Evolutionary conservation across 148 eudicot genomes (phyloP), one percentile per base, ranked within the genome.

Genomic region (Silene conica): DNA sequence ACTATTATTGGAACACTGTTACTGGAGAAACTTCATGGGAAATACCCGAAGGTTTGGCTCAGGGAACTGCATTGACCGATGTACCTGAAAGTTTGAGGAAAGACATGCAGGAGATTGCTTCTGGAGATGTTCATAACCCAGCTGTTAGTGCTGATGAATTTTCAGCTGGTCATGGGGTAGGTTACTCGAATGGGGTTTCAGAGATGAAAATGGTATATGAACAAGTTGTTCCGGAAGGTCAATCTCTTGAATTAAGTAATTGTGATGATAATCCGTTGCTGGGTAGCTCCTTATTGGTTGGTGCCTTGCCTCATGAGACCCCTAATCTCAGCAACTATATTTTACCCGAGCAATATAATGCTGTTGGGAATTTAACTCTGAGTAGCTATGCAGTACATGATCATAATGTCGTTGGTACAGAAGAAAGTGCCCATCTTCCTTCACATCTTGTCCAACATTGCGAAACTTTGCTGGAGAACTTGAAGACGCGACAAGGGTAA

Each of bases 11-110:
- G 98, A 95, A 95, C 78, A 87, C 84, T 48, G 76, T 62, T 58
- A 87, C 97, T 22, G 98, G 98, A 56, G 97, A 95, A 85, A 95
- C 98, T 22, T 95, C 96, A 19, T 95, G 98, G 98, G 93, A 83
- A 21, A 82, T 88, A 57, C 98, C 98, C 65, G 89, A 84, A 70
- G 82, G 73, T 74, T 70, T 94, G 79, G 80, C 79, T 70, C 83
- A 77, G 80, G 88, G 73, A 78, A 57, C 84, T 64, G 88, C 74
- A 78, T 57, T 70, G 65, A 67, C 71, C 11, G 73, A 58, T 73
- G 82, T 69, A 54, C 79, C 67, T 67, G 84, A 84, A 67, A 74
- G 74, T 58, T 81, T 43, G 67, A 76, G 69, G 54, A 81, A 80
- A 63, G 86, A 79, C 76, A 80, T 69, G 67, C 74, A 71, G 34